Conservation (phyloP, 2,329 filamentous ascomycete species). For the Aspergillus texensis region DNA sequence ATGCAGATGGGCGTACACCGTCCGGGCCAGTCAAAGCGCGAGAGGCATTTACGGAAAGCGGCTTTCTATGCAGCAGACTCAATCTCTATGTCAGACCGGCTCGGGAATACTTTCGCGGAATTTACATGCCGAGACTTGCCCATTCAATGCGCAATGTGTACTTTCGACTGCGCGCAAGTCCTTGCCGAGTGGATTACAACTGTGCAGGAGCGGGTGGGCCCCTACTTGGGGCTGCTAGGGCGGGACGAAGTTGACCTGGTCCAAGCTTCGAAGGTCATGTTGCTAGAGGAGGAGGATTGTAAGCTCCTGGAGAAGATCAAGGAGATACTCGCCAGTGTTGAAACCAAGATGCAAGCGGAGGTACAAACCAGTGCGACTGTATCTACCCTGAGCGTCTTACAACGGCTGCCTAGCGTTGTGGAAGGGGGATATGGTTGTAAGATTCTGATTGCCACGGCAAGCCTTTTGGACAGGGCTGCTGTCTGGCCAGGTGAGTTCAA, state of each 20-base stretch:
- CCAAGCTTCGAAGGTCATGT: constrained; percentile 83
- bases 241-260: constrained; percentile 77
- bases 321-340: constrained; percentile 74
- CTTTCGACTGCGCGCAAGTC: constrained; percentile 91
- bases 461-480: constrained; percentile 83
- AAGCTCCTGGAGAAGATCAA: constrained; percentile 82
- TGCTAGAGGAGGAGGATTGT: constrained; percentile 88
- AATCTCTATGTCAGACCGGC: constrained; percentile 81
- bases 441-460: constrained; percentile 79
- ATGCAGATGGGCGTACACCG: constrained; percentile 38
- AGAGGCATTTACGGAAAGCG: constrained; percentile 88
- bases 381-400: constrained; percentile 53
- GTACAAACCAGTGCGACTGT: constrained; percentile 58
- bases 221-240: constrained; percentile 83
- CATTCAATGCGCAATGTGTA: constrained; percentile 86
- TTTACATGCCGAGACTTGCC: constrained; percentile 82
- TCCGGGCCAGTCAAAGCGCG: constrained; percentile 64
- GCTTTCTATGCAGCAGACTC: constrained; percentile 94
- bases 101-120: constrained; percentile 83
- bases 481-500: constrained; percentile 80
- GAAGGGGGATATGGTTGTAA: constrained; percentile 80
- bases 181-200: constrained; percentile 93
- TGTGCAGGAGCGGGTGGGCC: constrained; percentile 90
- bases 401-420: constrained; percentile 60
- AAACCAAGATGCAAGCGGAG: constrained; percentile 73